Evolutionary conservation across 2,329 filamentous ascomycete species (phyloP), one percentile per base, ranked within the genome.

Genomic region (Cladophialophora carrionii): DNA sequence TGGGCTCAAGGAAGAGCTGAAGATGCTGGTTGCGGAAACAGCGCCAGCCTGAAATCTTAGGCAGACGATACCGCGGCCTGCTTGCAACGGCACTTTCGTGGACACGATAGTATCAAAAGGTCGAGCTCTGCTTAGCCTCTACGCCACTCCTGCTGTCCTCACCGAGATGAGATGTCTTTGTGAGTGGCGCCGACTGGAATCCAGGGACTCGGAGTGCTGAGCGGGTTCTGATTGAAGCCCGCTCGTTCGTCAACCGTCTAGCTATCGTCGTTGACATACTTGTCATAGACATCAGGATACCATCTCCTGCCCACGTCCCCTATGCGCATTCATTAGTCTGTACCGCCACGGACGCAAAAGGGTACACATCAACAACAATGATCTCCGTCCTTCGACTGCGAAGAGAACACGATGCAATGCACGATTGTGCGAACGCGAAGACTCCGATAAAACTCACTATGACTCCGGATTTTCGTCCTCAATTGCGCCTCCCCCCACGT

Each of bases 401-500:
- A 29, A 29, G 6, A 29, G 3, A 41, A 6, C 3, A n/a, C 17
- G n/a, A 8, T 5, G 1, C 17, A 14, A 20, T n/a, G n/a, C n/a
- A n/a, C n/a, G n/a, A n/a, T n/a, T n/a, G n/a, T n/a, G n/a, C n/a
- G 17, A 43, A 43, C 17, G 17, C 37, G 5, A 43, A 43, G 1
- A n/a, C 6, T 43, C 34, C 34, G 37, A n/a, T 5, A n/a, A 43
- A n/a, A 43, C 37, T 43, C 37, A 43, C 78, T 74, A 72, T 85
- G 83, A 62, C 82, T 84, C 12, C 82, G 74, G 10, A 84, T 78
- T 72, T 85, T 85, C 1, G 82, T 85, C 62, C 83, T 75, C 48
- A 85, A 71, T 73, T 85, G 82, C 5, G 80, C 79, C 72, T 85
- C 83, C 0, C 83, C 84, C 82, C 83, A 84, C 0, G 83, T 85